Conservation (phyloP, 129 eudicot genomes). For the Gnaphalium uliginosum region DNA sequence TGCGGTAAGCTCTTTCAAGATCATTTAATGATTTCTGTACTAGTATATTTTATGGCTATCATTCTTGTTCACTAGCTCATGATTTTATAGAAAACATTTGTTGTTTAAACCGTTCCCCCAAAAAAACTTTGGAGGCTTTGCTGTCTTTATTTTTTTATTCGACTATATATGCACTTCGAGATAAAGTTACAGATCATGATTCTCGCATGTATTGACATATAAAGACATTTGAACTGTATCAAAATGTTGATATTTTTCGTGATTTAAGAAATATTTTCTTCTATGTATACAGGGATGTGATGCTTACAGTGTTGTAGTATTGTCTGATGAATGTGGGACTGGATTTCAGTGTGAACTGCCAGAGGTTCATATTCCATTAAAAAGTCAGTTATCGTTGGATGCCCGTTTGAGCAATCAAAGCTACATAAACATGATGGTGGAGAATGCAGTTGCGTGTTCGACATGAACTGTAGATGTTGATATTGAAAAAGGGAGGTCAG, state of each 20-base stretch:
- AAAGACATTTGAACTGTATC: not conserved
- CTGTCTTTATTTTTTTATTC: not conserved
- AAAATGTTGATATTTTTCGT: conserved; percentile 3
- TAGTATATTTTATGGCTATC: not conserved
- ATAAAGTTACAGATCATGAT: not conserved
- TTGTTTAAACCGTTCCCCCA: no score
- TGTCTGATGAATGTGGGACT: conserved; percentile 54
- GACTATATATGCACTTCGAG: not conserved
- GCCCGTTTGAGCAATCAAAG: conserved; percentile 45
- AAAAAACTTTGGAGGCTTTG: no score
- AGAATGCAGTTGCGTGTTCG: conserved; percentile 44
- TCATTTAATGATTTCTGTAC: conserved; percentile 33
- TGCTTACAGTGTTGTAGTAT: conserved; percentile 46
- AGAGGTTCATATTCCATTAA: conserved; percentile 42
- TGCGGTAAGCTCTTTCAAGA: conserved; percentile 58
- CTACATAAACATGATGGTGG: conserved; percentile 43
- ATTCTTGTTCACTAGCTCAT: not conserved
- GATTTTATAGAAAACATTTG: no score
- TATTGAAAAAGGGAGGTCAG: conserved; percentile 62
- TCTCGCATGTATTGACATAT: not conserved
- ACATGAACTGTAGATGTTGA: conserved; percentile 54
- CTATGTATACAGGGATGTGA: conserved; percentile 52
- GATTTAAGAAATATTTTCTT: conserved; percentile 6
- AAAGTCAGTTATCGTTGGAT: conserved; percentile 54
- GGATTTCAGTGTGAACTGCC: conserved; percentile 40